Evolutionary conservation across 179 eudicot genomes (phyloP).

Genomic region (Silene noctiflora): DNA sequence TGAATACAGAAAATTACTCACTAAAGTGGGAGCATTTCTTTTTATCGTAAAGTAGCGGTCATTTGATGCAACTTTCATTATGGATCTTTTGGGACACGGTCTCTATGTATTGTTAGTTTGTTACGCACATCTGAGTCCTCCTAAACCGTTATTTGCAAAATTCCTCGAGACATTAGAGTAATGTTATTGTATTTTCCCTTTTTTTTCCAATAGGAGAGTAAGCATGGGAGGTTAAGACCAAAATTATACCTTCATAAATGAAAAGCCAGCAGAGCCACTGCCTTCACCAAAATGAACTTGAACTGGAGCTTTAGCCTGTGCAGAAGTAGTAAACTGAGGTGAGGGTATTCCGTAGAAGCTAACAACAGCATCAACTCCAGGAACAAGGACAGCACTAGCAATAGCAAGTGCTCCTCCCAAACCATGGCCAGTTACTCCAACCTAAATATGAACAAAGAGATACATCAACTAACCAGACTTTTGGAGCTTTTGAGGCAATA

Average conservation of each 20-base stretch:
- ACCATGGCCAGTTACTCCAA: slow-evolving; percentile 90
- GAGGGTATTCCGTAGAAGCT: slow-evolving; percentile 85
- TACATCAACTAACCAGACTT: not conserved
- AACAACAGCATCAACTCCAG: slow-evolving; percentile 78
- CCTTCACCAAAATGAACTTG: slow-evolving; percentile 88
- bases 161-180: not conserved
- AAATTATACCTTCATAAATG: slow-evolving; percentile 63
- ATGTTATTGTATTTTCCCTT: not conserved
- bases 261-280: slow-evolving; percentile 71
- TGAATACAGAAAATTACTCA: no score
- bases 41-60: no score
- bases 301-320: slow-evolving; percentile 66
- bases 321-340: slow-evolving; percentile 67
- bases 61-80: no score
- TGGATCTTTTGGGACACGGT: no score
- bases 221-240: not conserved
- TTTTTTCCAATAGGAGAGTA: no score
- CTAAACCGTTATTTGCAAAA: no score
- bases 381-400: slow-evolving; percentile 70
- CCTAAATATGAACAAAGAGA: slow-evolving; percentile 31
- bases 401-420: slow-evolving; percentile 97
- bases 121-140: no score
- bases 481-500: no score
- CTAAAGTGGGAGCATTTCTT: not conserved
- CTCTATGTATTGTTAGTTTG: no score